Conservation (phyloP, 2,329 filamentous ascomycete species). For the Elsinoe fawcettii region DNA sequence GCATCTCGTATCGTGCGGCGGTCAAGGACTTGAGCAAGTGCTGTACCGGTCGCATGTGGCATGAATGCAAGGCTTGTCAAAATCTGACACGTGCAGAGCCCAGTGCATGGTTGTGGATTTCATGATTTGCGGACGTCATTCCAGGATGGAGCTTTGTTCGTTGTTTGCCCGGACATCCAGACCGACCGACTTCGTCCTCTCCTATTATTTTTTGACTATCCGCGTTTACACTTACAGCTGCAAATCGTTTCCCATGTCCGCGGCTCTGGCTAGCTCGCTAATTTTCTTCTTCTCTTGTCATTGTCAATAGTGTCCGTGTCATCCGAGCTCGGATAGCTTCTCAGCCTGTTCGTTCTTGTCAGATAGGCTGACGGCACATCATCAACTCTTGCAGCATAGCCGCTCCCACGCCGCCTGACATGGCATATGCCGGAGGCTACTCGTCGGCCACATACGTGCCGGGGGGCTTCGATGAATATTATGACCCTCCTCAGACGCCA, state of each 20-base stretch:
- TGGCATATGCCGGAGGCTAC: slow-evolving; percentile 19
- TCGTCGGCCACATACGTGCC: slow-evolving; percentile 58
- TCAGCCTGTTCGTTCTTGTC: slow-evolving; percentile 1
- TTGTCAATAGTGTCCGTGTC: slow-evolving; percentile 3
- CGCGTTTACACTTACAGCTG: background rate
- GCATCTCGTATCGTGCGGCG: background rate
- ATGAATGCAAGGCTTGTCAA: background rate
- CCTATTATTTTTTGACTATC: background rate
- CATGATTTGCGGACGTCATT: slow-evolving; percentile 10
- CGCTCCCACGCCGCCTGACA: slow-evolving; percentile 10
- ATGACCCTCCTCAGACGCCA: slow-evolving; percentile 48
- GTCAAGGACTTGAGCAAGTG: background rate
- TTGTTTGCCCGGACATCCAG: background rate
- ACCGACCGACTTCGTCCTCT: background rate
- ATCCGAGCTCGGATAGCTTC: slow-evolving; percentile 4
- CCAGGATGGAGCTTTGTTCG: background rate
- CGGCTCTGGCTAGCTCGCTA: slow-evolving; percentile 6
- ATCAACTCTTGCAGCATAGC: slow-evolving; percentile 1
- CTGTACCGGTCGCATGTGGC: background rate
- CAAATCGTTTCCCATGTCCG: background rate
- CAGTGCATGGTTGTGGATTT: background rate
- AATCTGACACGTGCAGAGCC: background rate
- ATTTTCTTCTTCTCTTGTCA: background rate
- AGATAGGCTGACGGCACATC: slow-evolving; percentile 2
- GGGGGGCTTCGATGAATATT: slow-evolving; percentile 60